Evolutionary conservation across 257 asterid species (phyloP), one percentile per base, ranked within the genome.

Genomic region (Galeopsis tetrahit): DNA sequence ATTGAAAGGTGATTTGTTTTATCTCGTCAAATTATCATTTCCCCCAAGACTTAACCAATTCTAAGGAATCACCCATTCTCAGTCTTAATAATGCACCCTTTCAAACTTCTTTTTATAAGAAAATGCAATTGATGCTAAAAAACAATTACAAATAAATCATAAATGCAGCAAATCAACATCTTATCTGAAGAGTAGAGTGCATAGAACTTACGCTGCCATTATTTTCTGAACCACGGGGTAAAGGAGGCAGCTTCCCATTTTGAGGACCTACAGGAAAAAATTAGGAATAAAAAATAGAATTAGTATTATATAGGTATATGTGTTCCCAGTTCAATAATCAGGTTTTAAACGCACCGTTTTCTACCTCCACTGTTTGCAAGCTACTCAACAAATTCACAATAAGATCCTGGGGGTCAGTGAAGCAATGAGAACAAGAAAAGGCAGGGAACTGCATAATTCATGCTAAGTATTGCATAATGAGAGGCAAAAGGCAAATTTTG

Each of bases 131-230:
- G 21, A 11, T 58, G 43, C 42, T 32, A 58, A 33, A 34, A 52
- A 33, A 4, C 64, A 58, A 33, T 33, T 33, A 1, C 7, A 63
- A 69, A 36, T 7, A 59, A 33, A 69, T 52, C 49, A 68, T 17
- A 69, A 49, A 59, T 14, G 63, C 72, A 60, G 52, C 67, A 35
- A 70, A 44, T 13, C 6, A 48, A 73, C 58, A 42, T 15, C 35
- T 58, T 48, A 69, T 63, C 39, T 43, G 61, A 74, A 74, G 33
- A 46, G 81, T 65, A 74, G 33, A 46, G 81, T 65, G 78, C 93
- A 80, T 79, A 35, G 78, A 61, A 72, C 99, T 83, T 84, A 94
- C 99, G 43, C 70, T 81, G 88, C 95, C 99, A 76, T 95, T 95
- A 77, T 66, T 85, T 81, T 95, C 98, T 46, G 85, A 75, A 60